Base-by-base conservation (phyloP, 345 rosid genomes). In the Sapria himalayana region DNA sequence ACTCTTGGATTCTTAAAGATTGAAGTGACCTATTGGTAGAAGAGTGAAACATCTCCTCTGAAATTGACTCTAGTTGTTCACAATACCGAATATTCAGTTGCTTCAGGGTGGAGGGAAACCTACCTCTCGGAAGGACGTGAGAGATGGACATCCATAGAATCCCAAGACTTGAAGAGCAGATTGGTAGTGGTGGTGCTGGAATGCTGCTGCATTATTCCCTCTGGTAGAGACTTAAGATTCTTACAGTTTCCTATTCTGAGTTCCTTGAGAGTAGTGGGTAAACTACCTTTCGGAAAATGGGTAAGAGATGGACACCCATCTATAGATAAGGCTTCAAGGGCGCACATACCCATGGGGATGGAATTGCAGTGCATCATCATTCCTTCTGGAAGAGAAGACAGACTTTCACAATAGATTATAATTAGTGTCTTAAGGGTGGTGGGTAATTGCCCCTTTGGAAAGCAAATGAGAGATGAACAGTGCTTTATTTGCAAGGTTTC, bases 281-380 rank as follows among this genome's bases (percentile, higher is more conserved):
- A 38, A 19, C 37, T 31, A 15, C 43, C 41, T 8, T 4, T 9
- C 0, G 49, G 41, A 38, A 54, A 54, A 5, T 15, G 34, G 7
- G 12, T 19, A 22, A 60, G 51, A 35, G 60, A 49, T 13, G 56
- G 51, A 35, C 56, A 60, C 3, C 16, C 52, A 29, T 18, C 17
- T 19, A 54, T 49, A 10, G 12, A 24, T 21, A 29, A 15, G 11
- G 19, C 6, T 37, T 38, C 37, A 25, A 48, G 32, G 18, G 24
- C 29, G 19, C 10, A 13, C 23, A 5, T 9, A 9, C 3, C 13
- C 4, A 0, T 16, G 22, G 22, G 9, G 16, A 19, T 10, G 11
- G 32, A 13, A 1, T 45, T 29, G 3, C 9, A 13, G 12, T 11
- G 29, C 29, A 39, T 22, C 15, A 19, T n/a, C 7, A n/a, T n/a